These are phyloP conservation scores for Gastrolobium bilobum DNA, from an alignment of 306 rosid species.

Conservation along the genomic window DNA sequence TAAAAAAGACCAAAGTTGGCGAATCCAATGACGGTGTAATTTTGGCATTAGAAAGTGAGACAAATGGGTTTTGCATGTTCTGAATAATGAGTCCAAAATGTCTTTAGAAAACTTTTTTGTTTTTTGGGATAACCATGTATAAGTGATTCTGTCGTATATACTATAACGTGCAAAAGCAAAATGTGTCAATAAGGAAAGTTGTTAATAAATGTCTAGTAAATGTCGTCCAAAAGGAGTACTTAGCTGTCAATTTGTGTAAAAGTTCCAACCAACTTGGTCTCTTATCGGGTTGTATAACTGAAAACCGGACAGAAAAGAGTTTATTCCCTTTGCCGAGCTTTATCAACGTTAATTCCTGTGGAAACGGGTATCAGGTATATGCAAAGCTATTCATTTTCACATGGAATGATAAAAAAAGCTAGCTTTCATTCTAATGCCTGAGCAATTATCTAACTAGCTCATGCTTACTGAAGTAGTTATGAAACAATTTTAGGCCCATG, in stretches of 20 bases:
- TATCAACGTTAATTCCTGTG: slow-evolving; percentile 43
- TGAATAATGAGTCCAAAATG: slow-evolving; percentile 24
- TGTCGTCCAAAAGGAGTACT: slow-evolving; percentile 43
- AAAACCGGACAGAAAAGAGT: slow-evolving; percentile 2
- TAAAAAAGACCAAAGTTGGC: not conserved
- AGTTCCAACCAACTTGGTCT: slow-evolving; percentile 32
- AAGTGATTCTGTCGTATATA: slow-evolving; percentile 13
- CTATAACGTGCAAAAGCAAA: slow-evolving; percentile 15
- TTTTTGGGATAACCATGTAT: not conserved
- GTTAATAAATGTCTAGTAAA: slow-evolving; percentile 47
- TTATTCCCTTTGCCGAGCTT: slow-evolving; percentile 31
- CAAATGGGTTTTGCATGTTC: slow-evolving; percentile 49
- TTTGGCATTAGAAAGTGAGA: slow-evolving; percentile 17
- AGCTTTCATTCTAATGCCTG: not conserved
- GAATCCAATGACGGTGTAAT: slow-evolving; percentile 1
- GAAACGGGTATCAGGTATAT: not conserved
- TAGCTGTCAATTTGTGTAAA: slow-evolving; percentile 10
- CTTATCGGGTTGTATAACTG: not conserved
- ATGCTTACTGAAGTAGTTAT: no score
- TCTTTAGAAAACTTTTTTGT: not conserved
- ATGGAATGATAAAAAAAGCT: not conserved
- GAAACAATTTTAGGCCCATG: no score
- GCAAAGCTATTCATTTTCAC: not conserved
- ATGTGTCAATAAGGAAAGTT: slow-evolving; percentile 27
- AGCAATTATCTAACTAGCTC: not conserved